These are phyloP conservation scores for Auriscalpium vulgare DNA, from an alignment of 768 basidiomycete species.

Conservation along the genomic window DNA sequence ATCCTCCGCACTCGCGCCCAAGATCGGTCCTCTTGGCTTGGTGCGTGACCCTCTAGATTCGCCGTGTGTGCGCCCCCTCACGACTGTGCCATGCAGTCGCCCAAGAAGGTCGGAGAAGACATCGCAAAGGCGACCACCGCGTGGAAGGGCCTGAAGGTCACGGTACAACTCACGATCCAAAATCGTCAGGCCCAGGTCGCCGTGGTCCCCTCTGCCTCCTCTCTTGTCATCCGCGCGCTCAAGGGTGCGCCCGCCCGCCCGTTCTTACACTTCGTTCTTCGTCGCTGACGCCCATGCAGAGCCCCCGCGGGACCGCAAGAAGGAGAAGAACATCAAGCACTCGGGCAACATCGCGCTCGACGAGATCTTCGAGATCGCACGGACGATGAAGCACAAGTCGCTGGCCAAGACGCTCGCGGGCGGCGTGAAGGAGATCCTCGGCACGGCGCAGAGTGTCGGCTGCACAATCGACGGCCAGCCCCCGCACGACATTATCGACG, in stretches of 20 bases:
- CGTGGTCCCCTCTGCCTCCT: conserved; percentile 95
- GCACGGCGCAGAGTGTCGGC: conserved; percentile 93
- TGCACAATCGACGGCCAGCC: conserved; percentile 94
- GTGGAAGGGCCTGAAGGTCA: conserved; percentile 99
- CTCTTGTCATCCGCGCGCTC: conserved; percentile 94
- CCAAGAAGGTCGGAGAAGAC: conserved; percentile 99
- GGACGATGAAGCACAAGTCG: conserved; percentile 92
- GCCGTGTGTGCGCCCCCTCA: conserved; percentile 4
- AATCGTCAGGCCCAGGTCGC: conserved; percentile 98
- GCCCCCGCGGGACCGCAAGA: conserved; percentile 98
- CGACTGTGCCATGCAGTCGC: conserved; percentile 53
- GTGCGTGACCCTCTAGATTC: conserved; percentile 38
- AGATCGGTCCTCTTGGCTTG: conserved; percentile 99
- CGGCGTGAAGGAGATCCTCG: conserved; percentile 94
- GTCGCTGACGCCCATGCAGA: conserved; percentile 42
- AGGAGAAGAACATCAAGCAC: conserved; percentile 99
- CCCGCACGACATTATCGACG: conserved; percentile 89
- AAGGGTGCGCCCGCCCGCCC: conserved; percentile 61
- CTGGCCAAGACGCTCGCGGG: conserved; percentile 87
- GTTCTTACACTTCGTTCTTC: not conserved
- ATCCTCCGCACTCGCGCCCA: conserved; percentile 95
- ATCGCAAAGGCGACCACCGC: conserved; percentile 97
- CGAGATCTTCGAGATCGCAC: conserved; percentile 91
- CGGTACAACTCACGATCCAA: conserved; percentile 98
- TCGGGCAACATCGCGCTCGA: conserved; percentile 87